These are phyloP conservation scores for Urostyla sp. DNA, from an alignment of 73 alveolate genomes.

Conservation along the genomic window DNA sequence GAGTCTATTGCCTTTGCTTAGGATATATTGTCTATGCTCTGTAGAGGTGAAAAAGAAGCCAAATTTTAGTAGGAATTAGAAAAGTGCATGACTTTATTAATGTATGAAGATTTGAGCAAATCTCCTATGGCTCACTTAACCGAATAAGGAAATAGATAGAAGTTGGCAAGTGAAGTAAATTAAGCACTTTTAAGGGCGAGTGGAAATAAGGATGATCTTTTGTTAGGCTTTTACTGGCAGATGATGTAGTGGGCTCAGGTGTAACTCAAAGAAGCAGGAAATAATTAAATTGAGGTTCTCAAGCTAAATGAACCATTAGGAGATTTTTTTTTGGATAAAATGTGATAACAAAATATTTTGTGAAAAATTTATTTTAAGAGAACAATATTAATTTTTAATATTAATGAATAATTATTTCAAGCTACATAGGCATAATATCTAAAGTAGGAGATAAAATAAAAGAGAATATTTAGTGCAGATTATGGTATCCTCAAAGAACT, in stretches of 20 bases:
- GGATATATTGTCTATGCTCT: conserved; percentile 59
- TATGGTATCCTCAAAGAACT: conserved; percentile 19
- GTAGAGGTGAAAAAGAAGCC: conserved; percentile 25
- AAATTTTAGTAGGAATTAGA: conserved; percentile 69
- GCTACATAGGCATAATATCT: conserved; percentile 50
- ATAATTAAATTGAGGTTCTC: conserved; percentile 8
- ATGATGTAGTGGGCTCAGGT: conserved; percentile 13
- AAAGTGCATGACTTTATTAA: conserved; percentile 79
- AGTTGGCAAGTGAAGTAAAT: conserved; percentile 33
- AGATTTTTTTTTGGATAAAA: too few relatives aligned
- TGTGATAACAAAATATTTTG: too few relatives aligned
- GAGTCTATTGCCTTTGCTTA: conserved; percentile 81
- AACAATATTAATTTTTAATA: too few relatives aligned
- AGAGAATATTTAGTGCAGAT: not conserved
- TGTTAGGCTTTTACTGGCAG: conserved; percentile 47
- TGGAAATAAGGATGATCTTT: conserved; percentile 13
- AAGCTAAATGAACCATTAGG: conserved; percentile 45
- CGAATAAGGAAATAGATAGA: conserved; percentile 17
- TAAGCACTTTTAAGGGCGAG: not conserved
- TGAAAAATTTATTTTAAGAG: too few relatives aligned
- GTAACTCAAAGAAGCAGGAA: not conserved
- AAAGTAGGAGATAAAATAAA: conserved; percentile 5
- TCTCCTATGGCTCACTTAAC: not conserved
- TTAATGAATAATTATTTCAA: too few relatives aligned
- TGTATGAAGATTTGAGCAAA: conserved; percentile 64